Conservation (phyloP, 352 stramenopile genomes). For the Globisporangium megalacanthum region DNA sequence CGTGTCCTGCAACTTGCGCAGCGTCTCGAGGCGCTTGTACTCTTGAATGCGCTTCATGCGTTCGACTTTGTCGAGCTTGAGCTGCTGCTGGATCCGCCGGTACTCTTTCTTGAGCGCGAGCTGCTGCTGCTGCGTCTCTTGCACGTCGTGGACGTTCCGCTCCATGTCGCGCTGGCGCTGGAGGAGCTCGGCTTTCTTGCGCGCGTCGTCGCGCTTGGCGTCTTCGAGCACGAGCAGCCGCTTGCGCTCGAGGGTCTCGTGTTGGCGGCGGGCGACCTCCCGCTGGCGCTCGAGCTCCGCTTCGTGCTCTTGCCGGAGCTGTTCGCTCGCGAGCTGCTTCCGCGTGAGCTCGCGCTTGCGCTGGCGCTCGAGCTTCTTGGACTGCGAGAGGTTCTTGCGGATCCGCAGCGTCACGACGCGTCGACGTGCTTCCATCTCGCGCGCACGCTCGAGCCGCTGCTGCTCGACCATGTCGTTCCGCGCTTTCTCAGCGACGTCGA, state of each 20-base stretch:
- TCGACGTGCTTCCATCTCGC: slow-evolving; percentile 63
- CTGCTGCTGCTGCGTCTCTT: slow-evolving; percentile 65
- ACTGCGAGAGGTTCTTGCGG: slow-evolving; percentile 62
- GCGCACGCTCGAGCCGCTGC: slow-evolving; percentile 50
- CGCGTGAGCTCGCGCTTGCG: slow-evolving; percentile 59
- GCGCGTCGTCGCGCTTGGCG: slow-evolving; percentile 60
- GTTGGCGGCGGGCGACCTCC: slow-evolving; percentile 53
- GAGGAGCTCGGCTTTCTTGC: slow-evolving; percentile 63
- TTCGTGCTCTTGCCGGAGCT: slow-evolving; percentile 49
- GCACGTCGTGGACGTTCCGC: slow-evolving; percentile 57
- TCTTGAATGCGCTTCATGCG: slow-evolving; percentile 90
- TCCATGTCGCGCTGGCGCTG: slow-evolving; percentile 65
- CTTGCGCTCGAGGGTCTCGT: slow-evolving; percentile 70
- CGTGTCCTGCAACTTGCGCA: slow-evolving; percentile 82
- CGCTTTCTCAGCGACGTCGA: slow-evolving; percentile 56
- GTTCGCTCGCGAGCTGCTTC: slow-evolving; percentile 56
- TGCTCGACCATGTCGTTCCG: slow-evolving; percentile 74
- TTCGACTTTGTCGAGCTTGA: slow-evolving; percentile 89
- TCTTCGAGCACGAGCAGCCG: slow-evolving; percentile 67
- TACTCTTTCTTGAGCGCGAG: slow-evolving; percentile 85
- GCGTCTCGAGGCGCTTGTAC: slow-evolving; percentile 87
- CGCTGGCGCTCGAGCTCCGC: slow-evolving; percentile 50
- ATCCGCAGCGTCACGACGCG: slow-evolving; percentile 56
- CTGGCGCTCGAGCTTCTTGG: slow-evolving; percentile 51
- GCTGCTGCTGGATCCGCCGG: slow-evolving; percentile 64